These are phyloP conservation scores for Proliferodiscus dingleyae DNA, from an alignment of 2,329 filamentous ascomycete genomes.

Conservation along the genomic window DNA sequence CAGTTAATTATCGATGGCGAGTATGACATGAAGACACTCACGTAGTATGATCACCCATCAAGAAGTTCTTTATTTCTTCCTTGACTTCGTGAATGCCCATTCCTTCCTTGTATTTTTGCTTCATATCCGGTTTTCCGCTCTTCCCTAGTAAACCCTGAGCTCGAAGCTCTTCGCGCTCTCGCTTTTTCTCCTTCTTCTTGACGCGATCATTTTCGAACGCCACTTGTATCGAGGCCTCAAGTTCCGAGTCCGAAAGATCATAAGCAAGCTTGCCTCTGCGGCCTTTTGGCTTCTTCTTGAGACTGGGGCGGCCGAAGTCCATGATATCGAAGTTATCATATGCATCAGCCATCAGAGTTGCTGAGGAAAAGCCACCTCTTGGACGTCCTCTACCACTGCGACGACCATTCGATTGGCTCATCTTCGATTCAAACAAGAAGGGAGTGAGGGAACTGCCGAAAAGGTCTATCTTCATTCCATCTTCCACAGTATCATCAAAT, in stretches of 20 bases:
- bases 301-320: conserved; percentile 70
- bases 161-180: conserved; percentile 64
- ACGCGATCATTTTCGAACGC: conserved; percentile 64
- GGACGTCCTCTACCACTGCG: conserved; percentile 24
- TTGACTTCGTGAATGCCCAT: conserved; percentile 68
- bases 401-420: conserved; percentile 19
- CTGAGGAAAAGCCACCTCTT: conserved; percentile 44
- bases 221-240: conserved; percentile 53
- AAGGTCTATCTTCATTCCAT: conserved; percentile 26
- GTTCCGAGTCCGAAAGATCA: conserved; percentile 60
- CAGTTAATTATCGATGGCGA: neutral
- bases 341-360: conserved; percentile 48
- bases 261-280: conserved; percentile 47
- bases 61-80: conserved; percentile 66
- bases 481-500: conserved; percentile 39
- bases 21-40: conserved; percentile 36
- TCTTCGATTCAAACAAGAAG: conserved; percentile 3
- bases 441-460: conserved; percentile 4
- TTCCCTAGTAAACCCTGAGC: conserved; percentile 61
- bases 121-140: conserved; percentile 49
- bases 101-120: conserved; percentile 66
- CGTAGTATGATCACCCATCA: conserved; percentile 59
- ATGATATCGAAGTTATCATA: conserved; percentile 74
- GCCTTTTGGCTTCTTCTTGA: conserved; percentile 61
- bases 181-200: conserved; percentile 67